Evolutionary conservation across 1,284 basidiomycete species (phyloP).

Genomic region (Heterobasidion occidentale): DNA sequence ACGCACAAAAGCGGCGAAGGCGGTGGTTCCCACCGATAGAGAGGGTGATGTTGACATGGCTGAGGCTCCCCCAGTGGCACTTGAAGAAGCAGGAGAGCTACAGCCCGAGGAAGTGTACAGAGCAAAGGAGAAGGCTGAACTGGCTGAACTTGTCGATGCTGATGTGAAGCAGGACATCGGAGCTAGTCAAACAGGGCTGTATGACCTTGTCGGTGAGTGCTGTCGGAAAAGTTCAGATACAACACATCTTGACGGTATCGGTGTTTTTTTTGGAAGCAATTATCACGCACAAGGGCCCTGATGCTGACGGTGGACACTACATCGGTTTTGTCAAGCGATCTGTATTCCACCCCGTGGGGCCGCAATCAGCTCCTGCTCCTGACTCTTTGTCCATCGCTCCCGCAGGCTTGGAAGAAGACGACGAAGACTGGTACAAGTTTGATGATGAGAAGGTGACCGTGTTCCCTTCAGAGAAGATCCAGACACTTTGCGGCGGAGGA

Average conservation of each 20-base stretch:
- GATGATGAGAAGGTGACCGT: slow-evolving; percentile 87
- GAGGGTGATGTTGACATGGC: slow-evolving; percentile 33
- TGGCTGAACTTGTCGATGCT: slow-evolving; percentile 55
- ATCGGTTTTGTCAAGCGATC: slow-evolving; percentile 84
- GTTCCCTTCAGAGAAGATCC: slow-evolving; percentile 77
- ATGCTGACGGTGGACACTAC: slow-evolving; percentile 91
- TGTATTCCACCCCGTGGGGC: slow-evolving; percentile 37
- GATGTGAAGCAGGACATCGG: slow-evolving; percentile 66
- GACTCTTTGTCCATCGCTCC: not conserved
- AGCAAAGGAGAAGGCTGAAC: slow-evolving; percentile 54
- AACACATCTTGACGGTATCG: not conserved
- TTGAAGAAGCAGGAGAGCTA: slow-evolving; percentile 24
- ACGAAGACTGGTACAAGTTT: slow-evolving; percentile 85
- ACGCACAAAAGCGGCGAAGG: slow-evolving; percentile 50
- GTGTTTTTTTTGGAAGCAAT: slow-evolving; percentile 47
- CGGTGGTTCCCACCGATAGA: slow-evolving; percentile 5
- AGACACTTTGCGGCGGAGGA: slow-evolving; percentile 81
- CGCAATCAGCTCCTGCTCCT: not conserved
- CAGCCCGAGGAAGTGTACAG: slow-evolving; percentile 56
- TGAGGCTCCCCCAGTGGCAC: slow-evolving; percentile 22
- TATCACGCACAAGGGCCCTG: slow-evolving; percentile 95
- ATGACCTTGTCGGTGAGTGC: slow-evolving; percentile 74
- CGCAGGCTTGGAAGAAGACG: slow-evolving; percentile 32
- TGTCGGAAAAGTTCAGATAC: not conserved
- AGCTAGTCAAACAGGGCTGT: slow-evolving; percentile 67